Evolutionary conservation across 2,329 filamentous ascomycete genomes (phyloP).

Genomic region (Sporothrix sp.): DNA sequence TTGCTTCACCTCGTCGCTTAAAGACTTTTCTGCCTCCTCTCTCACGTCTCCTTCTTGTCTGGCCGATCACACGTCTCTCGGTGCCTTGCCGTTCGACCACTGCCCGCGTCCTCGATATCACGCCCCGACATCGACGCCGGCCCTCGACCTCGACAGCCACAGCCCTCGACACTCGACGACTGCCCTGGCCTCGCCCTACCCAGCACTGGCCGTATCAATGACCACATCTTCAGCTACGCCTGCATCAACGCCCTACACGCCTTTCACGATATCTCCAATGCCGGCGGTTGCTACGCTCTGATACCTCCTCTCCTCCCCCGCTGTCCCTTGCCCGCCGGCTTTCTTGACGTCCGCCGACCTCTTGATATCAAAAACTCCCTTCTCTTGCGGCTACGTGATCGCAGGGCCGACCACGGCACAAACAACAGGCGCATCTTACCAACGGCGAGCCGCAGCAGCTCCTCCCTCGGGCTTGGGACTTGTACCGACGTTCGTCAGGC

Average conservation of each 20-base stretch:
- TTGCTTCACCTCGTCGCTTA: neutral
- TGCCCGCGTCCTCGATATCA: neutral
- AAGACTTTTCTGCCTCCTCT: neutral
- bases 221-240: neutral
- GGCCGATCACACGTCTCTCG: neutral
- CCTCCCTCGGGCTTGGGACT: no score
- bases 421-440: neutral
- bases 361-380: no score
- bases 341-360: no score
- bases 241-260: neutral
- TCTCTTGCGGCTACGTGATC: constrained; percentile 4
- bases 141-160: neutral
- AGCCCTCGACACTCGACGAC: neutral
- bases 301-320: neutral
- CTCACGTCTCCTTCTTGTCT: neutral
- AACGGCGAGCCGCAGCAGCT: no score
- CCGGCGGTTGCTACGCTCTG: neutral
- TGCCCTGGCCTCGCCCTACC: neutral
- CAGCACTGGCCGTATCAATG: neutral
- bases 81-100: neutral
- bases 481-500: constrained; percentile 1
- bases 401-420: constrained; percentile 12
- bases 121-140: neutral
- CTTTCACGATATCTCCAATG: neutral
- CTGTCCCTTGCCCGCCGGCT: neutral